Base-by-base conservation (phyloP, 2,329 filamentous ascomycete species). In the Dothideomycetidae sp. region DNA sequence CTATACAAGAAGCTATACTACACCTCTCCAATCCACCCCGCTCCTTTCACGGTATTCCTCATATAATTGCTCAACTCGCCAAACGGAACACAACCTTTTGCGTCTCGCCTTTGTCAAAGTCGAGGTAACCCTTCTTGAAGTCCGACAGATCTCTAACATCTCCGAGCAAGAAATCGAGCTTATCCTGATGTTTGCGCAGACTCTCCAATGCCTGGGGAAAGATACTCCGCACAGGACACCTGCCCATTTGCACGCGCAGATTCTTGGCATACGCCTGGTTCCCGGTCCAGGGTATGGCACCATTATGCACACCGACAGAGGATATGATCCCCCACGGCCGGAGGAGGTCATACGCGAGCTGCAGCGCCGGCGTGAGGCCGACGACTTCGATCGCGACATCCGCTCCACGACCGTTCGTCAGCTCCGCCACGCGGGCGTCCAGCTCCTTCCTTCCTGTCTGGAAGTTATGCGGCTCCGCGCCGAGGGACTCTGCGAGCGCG, bases 401-500 rank as follows among this genome's bases (percentile, higher is more conserved):
- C 10, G 85, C 85, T 5, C 86, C 86, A 28, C 86, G 68, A 5
- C 84, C 84, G 11, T 79, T 68, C 0, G 83, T 90, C 33, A 78
- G 70, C 47, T 81, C 78, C 51, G 75, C 75, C 37, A 93, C 75
- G 37, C 78, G 71, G 47, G 70, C 66, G 39, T 75, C 61, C 54
- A 92, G 67, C 3, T 68, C 73, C 28, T 76, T 72, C 33, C 67
- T 68, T 42, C 82, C 72, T 2, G 64, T 73, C 51, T 70, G 60
- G 57, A 88, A 88, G 55, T 93, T 86, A 59, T 85, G 75, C 1
- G 82, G 77, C 57, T 88, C 83, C 2, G 83, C 86, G 2, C 85
- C 85, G 1, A 93, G 64, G 2, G 63, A 67, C 53, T 66, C 71
- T 15, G 85, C 86, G 29, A 82, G 65, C 36, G 79, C 74, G 29